phyloP scores from a whole-genome alignment of 2,329 filamentous ascomycete genomes.

The Cercospora janseana region DNA sequence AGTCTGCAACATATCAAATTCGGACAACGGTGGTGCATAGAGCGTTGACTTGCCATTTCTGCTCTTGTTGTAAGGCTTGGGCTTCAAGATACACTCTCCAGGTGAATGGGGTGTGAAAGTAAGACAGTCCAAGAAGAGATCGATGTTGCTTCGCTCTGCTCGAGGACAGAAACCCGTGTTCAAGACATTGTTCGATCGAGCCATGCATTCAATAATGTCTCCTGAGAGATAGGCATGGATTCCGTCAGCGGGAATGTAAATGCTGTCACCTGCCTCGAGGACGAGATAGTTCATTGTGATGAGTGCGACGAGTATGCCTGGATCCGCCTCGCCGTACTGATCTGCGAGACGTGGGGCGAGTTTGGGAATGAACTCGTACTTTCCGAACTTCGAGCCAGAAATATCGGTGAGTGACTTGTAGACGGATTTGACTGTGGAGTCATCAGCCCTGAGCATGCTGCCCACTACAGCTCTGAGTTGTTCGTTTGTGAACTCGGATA shows the following conservation, averaged over 20 bases:
- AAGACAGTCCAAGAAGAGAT: constrained; percentile 62
- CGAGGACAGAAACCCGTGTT: constrained; percentile 72
- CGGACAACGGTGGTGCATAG: constrained; percentile 66
- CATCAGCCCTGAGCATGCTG: constrained; percentile 55
- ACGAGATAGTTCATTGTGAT: constrained; percentile 72
- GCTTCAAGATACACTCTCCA: constrained; percentile 56
- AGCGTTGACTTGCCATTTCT: constrained; percentile 60
- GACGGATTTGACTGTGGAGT: constrained; percentile 53
- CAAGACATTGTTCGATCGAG: constrained; percentile 71
- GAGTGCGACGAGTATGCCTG: constrained; percentile 66
- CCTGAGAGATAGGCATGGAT: constrained; percentile 72
- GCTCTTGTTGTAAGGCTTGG: constrained; percentile 52
- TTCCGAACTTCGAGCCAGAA: constrained; percentile 50
- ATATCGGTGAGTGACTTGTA: constrained; percentile 53
- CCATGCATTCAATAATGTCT: constrained; percentile 78
- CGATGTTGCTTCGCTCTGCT: constrained; percentile 62
- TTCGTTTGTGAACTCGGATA: constrained; percentile 61
- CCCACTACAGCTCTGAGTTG: constrained; percentile 57
- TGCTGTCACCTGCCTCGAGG: constrained; percentile 62
- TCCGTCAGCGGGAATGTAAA: constrained; percentile 70
- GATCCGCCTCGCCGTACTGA: constrained; percentile 64
- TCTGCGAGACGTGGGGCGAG: constrained; percentile 62
- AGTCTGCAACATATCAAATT: constrained; percentile 67
- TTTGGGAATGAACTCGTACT: constrained; percentile 60
- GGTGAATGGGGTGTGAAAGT: constrained; percentile 62